These are phyloP conservation scores for Phialophora tarda DNA, from an alignment of 2,329 filamentous ascomycete genomes.

Conservation along the genomic window DNA sequence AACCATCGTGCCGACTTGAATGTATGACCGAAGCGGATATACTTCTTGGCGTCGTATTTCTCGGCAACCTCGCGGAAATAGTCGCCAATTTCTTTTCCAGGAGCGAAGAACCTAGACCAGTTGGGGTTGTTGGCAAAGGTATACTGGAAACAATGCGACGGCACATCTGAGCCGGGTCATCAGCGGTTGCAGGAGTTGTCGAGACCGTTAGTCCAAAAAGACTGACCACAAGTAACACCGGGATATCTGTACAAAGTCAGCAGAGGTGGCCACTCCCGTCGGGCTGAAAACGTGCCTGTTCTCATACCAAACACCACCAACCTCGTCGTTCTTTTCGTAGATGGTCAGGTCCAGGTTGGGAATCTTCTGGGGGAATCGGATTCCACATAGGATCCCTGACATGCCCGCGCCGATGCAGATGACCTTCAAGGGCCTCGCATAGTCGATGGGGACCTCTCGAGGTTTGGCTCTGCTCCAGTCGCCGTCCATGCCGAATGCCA, in stretches of 20 bases:
- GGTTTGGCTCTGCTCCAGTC: not conserved
- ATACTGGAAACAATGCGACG: not conserved
- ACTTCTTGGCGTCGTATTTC: slow-evolving; percentile 35
- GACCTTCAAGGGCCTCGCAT: slow-evolving; percentile 4
- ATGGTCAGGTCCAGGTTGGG: slow-evolving; percentile 5
- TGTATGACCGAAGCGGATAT: slow-evolving; percentile 33
- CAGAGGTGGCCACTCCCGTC: not conserved
- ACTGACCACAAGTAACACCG: not conserved
- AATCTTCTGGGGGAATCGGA: slow-evolving; percentile 5
- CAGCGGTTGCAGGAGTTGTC: too few relatives aligned
- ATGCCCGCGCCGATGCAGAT: slow-evolving; percentile 7
- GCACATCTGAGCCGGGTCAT: not conserved
- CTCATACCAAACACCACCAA: slow-evolving; percentile 6
- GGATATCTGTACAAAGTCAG: not conserved
- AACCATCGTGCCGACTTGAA: slow-evolving; percentile 29
- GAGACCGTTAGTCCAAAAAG: too few relatives aligned
- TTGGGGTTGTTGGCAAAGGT: slow-evolving; percentile 6
- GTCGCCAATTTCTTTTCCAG: slow-evolving; percentile 26
- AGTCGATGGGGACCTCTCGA: not conserved
- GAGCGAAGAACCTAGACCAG: not conserved
- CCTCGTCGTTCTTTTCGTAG: slow-evolving; percentile 8
- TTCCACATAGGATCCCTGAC: not conserved
- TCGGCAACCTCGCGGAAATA: slow-evolving; percentile 26
- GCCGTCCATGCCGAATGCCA: not conserved
- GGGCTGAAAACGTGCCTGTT: not conserved